Evolutionary conservation across 805 yeast species (phyloP).

Genomic region (Ogataea henricii): DNA sequence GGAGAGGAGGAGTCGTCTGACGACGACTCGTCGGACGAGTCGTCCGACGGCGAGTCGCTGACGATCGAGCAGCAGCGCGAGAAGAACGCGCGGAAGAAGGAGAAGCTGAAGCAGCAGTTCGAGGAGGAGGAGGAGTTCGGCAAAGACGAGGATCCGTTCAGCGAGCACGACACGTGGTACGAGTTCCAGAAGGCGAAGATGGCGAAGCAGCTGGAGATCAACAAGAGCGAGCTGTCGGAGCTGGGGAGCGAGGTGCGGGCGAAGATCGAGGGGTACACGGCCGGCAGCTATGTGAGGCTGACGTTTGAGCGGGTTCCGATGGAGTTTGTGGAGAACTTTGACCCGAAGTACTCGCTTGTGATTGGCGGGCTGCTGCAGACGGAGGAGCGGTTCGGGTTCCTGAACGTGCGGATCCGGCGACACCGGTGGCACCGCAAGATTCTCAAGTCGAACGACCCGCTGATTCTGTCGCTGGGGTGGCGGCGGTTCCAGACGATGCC

Average conservation of each 20-base stretch:
- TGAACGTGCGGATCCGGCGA: conserved; percentile 92
- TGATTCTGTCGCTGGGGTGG: conserved; percentile 95
- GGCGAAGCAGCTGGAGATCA: conserved; percentile 94
- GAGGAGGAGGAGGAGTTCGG: conserved; percentile 80
- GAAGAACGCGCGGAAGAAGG: conserved; percentile 85
- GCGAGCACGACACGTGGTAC: conserved; percentile 95
- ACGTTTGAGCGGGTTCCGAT: conserved; percentile 84
- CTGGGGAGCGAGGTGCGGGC: conserved; percentile 78
- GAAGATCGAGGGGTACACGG: conserved; percentile 85
- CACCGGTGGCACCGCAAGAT: conserved; percentile 99
- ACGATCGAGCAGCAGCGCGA: conserved; percentile 76
- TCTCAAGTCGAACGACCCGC: conserved; percentile 91
- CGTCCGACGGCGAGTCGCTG: conserved; percentile 29
- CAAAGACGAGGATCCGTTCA: conserved; percentile 64
- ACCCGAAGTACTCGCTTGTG: conserved; percentile 81
- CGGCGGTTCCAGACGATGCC: conserved; percentile 97
- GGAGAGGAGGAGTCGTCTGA: conserved; percentile 28
- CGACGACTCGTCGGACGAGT: background rate
- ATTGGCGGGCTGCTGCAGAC: conserved; percentile 90
- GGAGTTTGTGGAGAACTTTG: conserved; percentile 85
- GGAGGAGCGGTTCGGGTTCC: conserved; percentile 89
- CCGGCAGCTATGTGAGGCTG: conserved; percentile 91
- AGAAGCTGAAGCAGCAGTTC: conserved; percentile 82
- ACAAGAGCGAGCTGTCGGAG: conserved; percentile 71
- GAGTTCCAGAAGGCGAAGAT: conserved; percentile 95